Evolutionary conservation across 2,329 filamentous ascomycete species (phyloP).

Genomic region (Pestalotiopsis sp.): DNA sequence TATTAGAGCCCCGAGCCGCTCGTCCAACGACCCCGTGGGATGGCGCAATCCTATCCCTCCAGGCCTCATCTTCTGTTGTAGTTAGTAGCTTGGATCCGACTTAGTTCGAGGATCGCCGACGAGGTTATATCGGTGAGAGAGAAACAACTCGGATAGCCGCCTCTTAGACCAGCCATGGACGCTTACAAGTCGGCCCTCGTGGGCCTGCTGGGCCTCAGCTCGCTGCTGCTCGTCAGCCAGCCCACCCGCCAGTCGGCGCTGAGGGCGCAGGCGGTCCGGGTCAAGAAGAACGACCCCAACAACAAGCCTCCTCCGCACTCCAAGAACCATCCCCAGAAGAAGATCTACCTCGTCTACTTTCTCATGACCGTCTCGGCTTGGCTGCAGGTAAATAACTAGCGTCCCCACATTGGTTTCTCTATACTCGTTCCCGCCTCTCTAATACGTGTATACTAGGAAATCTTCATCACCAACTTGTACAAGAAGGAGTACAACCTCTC

Average conservation of each 20-base stretch:
- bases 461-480: slow-evolving; percentile 25
- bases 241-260: slow-evolving; percentile 25
- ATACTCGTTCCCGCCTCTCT: background rate
- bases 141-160: background rate
- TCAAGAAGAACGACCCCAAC: slow-evolving; percentile 15
- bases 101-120: background rate
- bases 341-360: slow-evolving; percentile 44
- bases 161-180: slow-evolving; percentile 10
- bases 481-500: slow-evolving; percentile 27
- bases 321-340: slow-evolving; percentile 37
- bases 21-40: slow-evolving; percentile 10
- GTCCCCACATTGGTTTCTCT: background rate
- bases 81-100: background rate
- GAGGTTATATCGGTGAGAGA: background rate
- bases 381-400: slow-evolving; percentile 37
- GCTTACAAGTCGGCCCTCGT: slow-evolving; percentile 27
- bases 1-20: background rate
- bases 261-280: slow-evolving; percentile 14
- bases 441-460: slow-evolving; percentile 5
- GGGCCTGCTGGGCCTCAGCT: slow-evolving; percentile 22
- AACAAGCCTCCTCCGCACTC: slow-evolving; percentile 21
- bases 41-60: slow-evolving; percentile 11
- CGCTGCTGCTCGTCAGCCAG: slow-evolving; percentile 26
- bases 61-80: background rate
- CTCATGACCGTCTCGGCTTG: slow-evolving; percentile 47